These are phyloP conservation scores for Alternaria rosae DNA, from an alignment of 2,329 filamentous ascomycete genomes.

Conservation along the genomic window DNA sequence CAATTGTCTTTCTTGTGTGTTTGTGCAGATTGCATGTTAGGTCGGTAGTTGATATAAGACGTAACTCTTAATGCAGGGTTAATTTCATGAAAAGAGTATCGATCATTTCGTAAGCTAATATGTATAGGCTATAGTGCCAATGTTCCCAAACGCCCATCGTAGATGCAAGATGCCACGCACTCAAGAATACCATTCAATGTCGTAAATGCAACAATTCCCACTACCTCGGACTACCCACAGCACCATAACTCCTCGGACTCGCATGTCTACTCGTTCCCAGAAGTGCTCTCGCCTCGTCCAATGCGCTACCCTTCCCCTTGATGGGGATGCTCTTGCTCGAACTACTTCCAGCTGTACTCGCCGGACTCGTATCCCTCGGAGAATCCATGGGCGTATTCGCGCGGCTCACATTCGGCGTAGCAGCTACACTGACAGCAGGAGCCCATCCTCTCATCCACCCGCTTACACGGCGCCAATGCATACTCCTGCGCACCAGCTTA, in stretches of 20 bases:
- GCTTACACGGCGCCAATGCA: constrained; percentile 65
- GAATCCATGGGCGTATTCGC: constrained; percentile 37
- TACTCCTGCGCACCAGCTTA: constrained; percentile 42
- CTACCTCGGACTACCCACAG: constrained; percentile 23
- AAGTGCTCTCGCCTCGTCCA: constrained; percentile 49
- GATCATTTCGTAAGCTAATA: not conserved
- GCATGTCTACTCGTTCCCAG: constrained; percentile 42
- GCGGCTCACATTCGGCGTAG: constrained; percentile 41
- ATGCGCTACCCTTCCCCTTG: constrained; percentile 25
- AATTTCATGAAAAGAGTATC: no score
- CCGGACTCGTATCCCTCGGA: constrained; percentile 26
- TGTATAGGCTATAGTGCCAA: not conserved
- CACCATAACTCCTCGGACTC: constrained; percentile 47
- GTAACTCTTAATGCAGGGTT: no score
- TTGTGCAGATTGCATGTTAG: not conserved
- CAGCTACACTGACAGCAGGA: constrained; percentile 57
- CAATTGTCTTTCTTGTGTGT: not conserved
- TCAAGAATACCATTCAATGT: not conserved
- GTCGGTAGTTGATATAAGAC: not conserved
- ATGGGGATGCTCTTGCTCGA: constrained; percentile 37
- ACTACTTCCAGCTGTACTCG: not conserved
- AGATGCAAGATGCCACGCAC: not conserved
- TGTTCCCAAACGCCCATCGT: not conserved
- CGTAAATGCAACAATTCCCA: not conserved
- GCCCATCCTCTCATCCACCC: constrained; percentile 74